Evolutionary conservation across 495 filamentous ascomycete genomes (phyloP).

Genomic region (Podospora australis): DNA sequence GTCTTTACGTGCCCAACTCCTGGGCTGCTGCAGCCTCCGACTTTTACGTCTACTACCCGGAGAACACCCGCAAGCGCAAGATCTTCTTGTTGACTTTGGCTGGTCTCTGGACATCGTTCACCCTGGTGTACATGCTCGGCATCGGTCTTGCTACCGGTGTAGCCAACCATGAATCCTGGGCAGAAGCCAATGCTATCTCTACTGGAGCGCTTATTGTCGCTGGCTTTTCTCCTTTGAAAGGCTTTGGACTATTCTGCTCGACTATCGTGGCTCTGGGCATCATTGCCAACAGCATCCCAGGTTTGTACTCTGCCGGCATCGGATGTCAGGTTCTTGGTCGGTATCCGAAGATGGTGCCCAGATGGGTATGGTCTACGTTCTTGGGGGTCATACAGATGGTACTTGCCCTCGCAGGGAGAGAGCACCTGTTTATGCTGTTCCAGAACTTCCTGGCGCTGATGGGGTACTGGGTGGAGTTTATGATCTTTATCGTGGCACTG

Average conservation of each 20-base stretch:
- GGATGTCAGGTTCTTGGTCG: conserved; percentile 62
- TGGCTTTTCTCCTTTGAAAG: conserved; percentile 53
- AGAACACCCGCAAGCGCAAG: conserved; percentile 45
- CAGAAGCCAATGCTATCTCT: conserved; percentile 48
- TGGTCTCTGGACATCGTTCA: conserved; percentile 19
- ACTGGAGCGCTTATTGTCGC: conserved; percentile 64
- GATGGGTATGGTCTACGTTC: conserved; percentile 58
- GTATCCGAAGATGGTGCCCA: conserved; percentile 49
- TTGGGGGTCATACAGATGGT: conserved; percentile 55
- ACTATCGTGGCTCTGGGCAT: conserved; percentile 66
- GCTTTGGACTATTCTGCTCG: conserved; percentile 67
- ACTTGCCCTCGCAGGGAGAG: conserved; percentile 57
- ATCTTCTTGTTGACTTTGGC: conserved; percentile 33
- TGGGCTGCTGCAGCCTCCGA: conserved; percentile 54
- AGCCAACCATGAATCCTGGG: conserved; percentile 44
- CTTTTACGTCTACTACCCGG: conserved; percentile 60
- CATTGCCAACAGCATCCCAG: conserved; percentile 63
- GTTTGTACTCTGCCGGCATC: conserved; percentile 63
- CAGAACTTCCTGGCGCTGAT: conserved; percentile 67
- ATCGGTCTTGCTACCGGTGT: conserved; percentile 63
- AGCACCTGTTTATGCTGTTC: conserved; percentile 57
- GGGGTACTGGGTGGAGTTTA: conserved; percentile 67
- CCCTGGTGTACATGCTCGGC: conserved; percentile 57
- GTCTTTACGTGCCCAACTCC: conserved; percentile 22
- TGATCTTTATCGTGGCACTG: conserved; percentile 56